These are phyloP conservation scores for Nannizzia gypsea DNA, from an alignment of 2,329 filamentous ascomycete species.

Conservation along the genomic window DNA sequence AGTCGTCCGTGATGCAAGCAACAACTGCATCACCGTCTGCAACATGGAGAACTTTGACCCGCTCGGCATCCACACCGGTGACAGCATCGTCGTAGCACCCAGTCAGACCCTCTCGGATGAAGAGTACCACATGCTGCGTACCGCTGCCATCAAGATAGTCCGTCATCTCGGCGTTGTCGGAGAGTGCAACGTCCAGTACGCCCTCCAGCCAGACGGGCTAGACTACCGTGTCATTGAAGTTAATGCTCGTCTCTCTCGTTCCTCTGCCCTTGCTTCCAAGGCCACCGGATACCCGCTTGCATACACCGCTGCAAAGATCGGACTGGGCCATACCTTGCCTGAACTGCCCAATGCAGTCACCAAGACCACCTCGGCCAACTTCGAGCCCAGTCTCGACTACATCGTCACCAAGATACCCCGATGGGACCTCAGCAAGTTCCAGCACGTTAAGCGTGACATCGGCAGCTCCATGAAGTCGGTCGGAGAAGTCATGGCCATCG, in stretches of 20 bases:
- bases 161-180: conserved; percentile 93
- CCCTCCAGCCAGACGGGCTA: conserved; percentile 86
- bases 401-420: conserved; percentile 97
- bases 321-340: conserved; percentile 85
- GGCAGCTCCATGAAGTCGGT: conserved; percentile 98
- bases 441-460: conserved; percentile 95
- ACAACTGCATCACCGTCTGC: conserved; percentile 99
- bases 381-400: conserved; percentile 94
- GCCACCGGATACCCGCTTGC: conserved; percentile 94
- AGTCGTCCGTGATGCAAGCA: conserved; percentile 88
- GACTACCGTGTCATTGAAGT: conserved; percentile 99
- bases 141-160: conserved; percentile 95
- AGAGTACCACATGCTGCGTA: conserved; percentile 98
- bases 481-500: conserved; percentile 98
- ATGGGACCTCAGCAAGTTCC: conserved; percentile 98
- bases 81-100: conserved; percentile 95
- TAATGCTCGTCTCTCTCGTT: conserved; percentile 95
- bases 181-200: conserved; percentile 98
- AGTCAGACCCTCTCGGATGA: conserved; percentile 95
- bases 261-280: conserved; percentile 92
- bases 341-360: conserved; percentile 96
- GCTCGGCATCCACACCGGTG: conserved; percentile 92
- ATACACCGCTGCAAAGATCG: conserved; percentile 97
- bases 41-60: conserved; percentile 99
- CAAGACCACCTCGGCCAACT: conserved; percentile 97